phyloP scores from a whole-genome alignment of 176 grass and related monocot species.

The Musa schizocarpa region DNA sequence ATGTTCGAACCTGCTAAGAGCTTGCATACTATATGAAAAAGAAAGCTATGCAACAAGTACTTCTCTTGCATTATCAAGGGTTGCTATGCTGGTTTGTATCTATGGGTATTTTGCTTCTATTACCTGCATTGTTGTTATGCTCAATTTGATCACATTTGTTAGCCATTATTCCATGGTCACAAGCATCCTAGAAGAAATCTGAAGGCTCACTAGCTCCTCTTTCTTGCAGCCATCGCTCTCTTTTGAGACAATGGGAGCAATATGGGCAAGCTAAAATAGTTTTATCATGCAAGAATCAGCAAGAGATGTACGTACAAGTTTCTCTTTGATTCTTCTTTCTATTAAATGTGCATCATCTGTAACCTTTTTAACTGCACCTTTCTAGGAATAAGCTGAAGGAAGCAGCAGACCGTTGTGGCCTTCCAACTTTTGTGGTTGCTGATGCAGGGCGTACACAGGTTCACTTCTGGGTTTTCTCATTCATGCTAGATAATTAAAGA shows the following conservation, averaged over 20 bases:
- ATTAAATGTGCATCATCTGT: not conserved
- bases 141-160: not conserved
- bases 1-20: too few species aligned
- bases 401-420: constrained; percentile 54
- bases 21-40: too few species aligned
- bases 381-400: constrained; percentile 83
- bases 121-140: not conserved
- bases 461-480: constrained; percentile 19
- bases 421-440: constrained; percentile 82
- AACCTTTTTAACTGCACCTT: constrained; percentile 8
- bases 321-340: not conserved
- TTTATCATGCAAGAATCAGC: constrained; percentile 87
- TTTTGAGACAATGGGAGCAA: constrained; percentile 90
- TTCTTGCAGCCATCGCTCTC: constrained; percentile 50
- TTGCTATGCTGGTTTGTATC: not conserved
- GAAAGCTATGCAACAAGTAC: too few species aligned
- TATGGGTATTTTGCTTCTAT: not conserved
- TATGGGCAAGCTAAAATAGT: constrained; percentile 96
- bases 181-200: not conserved
- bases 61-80: too few species aligned
- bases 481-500: not conserved
- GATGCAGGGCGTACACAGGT: constrained; percentile 97
- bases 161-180: not conserved
- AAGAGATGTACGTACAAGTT: constrained; percentile 60
- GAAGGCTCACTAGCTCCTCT: constrained; percentile 6